Evolutionary conservation across 192 early-diverging fungal genomes (phyloP).

Genomic region (Coemansia sp.): DNA sequence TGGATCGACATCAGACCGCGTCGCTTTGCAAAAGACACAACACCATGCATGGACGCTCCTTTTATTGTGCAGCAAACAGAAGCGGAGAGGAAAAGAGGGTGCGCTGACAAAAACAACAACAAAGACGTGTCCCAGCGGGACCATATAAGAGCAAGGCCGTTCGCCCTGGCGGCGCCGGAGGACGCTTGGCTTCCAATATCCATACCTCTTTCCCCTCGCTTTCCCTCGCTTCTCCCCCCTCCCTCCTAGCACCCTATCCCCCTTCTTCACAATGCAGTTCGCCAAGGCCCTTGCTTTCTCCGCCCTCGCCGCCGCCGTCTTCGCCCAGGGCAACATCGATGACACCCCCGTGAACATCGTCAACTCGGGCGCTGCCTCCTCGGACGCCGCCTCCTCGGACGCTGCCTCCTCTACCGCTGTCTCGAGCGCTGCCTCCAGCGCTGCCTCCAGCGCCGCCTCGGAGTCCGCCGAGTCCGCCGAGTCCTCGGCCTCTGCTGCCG

Average conservation of each 20-base stretch:
- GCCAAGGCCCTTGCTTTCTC: slow-evolving; percentile 39
- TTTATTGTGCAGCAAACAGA: not conserved
- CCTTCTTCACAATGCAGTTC: slow-evolving; percentile 41
- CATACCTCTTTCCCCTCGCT: not conserved
- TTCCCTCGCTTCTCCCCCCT: not conserved
- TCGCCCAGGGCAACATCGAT: slow-evolving; percentile 30
- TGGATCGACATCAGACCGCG: not conserved
- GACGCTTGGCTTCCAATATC: too few species aligned
- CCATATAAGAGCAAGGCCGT: too few species aligned
- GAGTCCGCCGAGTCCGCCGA: not conserved
- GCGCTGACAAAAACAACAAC: too few species aligned
- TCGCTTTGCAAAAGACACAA: not conserved
- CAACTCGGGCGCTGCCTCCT: not conserved
- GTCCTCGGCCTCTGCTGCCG: not conserved
- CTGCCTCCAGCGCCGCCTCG: too few species aligned
- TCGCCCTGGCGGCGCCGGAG: too few species aligned
- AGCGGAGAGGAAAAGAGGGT: not conserved
- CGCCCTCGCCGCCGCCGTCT: slow-evolving; percentile 31
- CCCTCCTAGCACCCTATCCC: not conserved
- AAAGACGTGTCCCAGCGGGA: too few species aligned
- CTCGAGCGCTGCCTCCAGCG: not conserved
- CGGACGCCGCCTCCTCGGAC: not conserved
- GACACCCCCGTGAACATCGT: slow-evolving; percentile 6
- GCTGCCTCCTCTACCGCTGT: not conserved
- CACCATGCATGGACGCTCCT: not conserved